Conservation (phyloP, 768 basidiomycete species). For the Boletus vermiculosoides region DNA sequence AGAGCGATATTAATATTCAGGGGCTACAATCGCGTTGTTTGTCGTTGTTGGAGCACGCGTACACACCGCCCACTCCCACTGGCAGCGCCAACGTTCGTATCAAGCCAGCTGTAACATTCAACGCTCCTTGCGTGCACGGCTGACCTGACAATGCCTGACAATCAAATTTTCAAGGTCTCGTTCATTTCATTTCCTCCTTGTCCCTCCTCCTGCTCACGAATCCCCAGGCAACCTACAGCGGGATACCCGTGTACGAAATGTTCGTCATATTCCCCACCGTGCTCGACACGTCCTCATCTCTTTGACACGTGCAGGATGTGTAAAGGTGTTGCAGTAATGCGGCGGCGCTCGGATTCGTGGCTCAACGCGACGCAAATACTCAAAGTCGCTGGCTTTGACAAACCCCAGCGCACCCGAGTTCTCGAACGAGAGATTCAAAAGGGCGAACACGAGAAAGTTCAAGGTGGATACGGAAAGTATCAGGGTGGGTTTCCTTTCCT, state of each 20-base stretch:
- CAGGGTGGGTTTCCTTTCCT: constrained; percentile 66
- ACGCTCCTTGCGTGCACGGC: constrained; percentile 10
- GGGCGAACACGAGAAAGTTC: constrained; percentile 98
- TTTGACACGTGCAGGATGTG: constrained; percentile 72
- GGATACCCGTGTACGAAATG: constrained; percentile 92
- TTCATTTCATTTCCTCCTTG: background rate
- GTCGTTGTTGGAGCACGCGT: constrained; percentile 42
- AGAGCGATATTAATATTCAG: constrained; percentile 8
- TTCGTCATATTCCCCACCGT: constrained; percentile 45
- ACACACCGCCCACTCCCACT: constrained; percentile 18
- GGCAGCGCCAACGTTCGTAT: constrained; percentile 17
- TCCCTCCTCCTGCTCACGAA: constrained; percentile 2
- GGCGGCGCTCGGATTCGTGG: constrained; percentile 93
- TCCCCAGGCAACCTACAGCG: constrained; percentile 83
- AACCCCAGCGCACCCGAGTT: constrained; percentile 95
- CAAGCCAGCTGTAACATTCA: constrained; percentile 1
- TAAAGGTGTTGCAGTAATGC: constrained; percentile 97
- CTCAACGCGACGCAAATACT: constrained; percentile 99
- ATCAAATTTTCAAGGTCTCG: constrained; percentile 85
- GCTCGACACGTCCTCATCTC: constrained; percentile 34
- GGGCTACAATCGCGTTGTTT: constrained; percentile 38
- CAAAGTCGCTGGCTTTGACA: constrained; percentile 99
- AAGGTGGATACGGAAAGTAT: constrained; percentile 99
- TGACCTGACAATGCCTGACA: constrained; percentile 64
- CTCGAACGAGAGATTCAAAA: constrained; percentile 98